Conservation (phyloP, 2,329 filamentous ascomycete species). For the Hymenotorrendiella dingleyae region DNA sequence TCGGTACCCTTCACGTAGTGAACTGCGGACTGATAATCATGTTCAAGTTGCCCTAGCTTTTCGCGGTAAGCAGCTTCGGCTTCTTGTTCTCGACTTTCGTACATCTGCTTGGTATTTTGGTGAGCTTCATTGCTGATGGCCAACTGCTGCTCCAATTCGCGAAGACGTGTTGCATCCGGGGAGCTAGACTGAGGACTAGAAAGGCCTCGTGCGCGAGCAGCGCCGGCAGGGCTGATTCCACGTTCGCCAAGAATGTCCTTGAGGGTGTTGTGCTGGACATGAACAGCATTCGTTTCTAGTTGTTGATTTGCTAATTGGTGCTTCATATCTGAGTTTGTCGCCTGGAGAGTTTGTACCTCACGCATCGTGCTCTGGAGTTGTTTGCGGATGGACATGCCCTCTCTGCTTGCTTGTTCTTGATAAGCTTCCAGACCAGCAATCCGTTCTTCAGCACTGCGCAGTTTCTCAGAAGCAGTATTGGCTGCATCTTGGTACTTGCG, state of each 20-base stretch:
- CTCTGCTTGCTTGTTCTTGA: constrained; percentile 92
- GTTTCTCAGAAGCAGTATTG: constrained; percentile 77
- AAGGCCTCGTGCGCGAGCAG: constrained; percentile 64
- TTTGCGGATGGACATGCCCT: constrained; percentile 82
- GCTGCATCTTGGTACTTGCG: constrained; percentile 87
- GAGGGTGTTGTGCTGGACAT: constrained; percentile 85
- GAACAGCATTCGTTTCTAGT: constrained; percentile 88
- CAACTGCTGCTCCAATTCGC: constrained; percentile 85
- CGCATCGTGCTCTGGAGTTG: constrained; percentile 81
- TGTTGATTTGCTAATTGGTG: constrained; percentile 79
- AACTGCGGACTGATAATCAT: constrained; percentile 94
- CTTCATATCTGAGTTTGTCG: constrained; percentile 75
- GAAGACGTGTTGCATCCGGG: constrained; percentile 72
- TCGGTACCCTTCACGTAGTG: constrained; percentile 98
- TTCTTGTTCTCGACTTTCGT: constrained; percentile 76
- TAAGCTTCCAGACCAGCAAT: constrained; percentile 96
- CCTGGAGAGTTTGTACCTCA: constrained; percentile 76
- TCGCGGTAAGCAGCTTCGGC: constrained; percentile 87
- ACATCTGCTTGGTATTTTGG: constrained; percentile 74
- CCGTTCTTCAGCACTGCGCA: constrained; percentile 88
- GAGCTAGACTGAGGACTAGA: constrained; percentile 68
- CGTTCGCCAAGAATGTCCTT: constrained; percentile 90
- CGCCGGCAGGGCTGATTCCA: constrained; percentile 72
- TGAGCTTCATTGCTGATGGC: constrained; percentile 71
- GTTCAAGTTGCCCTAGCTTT: constrained; percentile 88